phyloP scores from a whole-genome alignment of 768 basidiomycete species.

The Gloeostereum incarnatum region DNA sequence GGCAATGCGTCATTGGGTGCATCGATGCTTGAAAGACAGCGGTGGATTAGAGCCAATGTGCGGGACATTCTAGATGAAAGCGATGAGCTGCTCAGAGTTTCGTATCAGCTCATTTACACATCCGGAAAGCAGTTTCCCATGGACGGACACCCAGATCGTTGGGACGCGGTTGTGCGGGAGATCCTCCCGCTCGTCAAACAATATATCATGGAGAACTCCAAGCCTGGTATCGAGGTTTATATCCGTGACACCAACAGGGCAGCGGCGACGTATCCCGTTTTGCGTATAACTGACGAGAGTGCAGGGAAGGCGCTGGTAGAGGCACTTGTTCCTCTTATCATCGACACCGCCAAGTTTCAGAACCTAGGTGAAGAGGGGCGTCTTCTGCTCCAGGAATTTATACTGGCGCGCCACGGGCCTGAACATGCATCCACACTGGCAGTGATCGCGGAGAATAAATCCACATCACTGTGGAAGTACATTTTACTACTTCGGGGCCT shows the following conservation, averaged over 20 bases:
- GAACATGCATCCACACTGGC: too few species aligned
- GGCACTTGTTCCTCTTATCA: slow-evolving; percentile 9
- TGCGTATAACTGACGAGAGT: slow-evolving; percentile 9
- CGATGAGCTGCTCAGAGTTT: slow-evolving; percentile 36
- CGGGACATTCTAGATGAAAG: slow-evolving; percentile 37
- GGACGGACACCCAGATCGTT: slow-evolving; percentile 33
- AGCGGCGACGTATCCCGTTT: slow-evolving; percentile 7
- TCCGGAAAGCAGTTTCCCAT: slow-evolving; percentile 24
- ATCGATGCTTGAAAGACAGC: slow-evolving; percentile 15
- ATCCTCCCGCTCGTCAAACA: slow-evolving; percentile 21
- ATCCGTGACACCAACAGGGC: neutral
- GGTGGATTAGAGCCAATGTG: slow-evolving; percentile 16
- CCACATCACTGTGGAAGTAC: slow-evolving; percentile 17
- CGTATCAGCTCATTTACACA: slow-evolving; percentile 41
- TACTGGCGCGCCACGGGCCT: too few species aligned
- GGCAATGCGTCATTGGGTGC: slow-evolving; percentile 1
- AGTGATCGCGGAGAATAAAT: too few species aligned
- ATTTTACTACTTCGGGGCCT: slow-evolving; percentile 37
- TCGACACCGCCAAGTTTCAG: slow-evolving; percentile 9
- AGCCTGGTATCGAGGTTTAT: slow-evolving; percentile 16
- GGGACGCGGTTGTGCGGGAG: slow-evolving; percentile 29
- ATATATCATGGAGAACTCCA: slow-evolving; percentile 7
- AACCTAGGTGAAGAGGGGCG: too few species aligned
- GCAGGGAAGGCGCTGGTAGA: slow-evolving; percentile 11
- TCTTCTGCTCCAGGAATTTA: too few species aligned